phyloP scores from a whole-genome alignment of 139 green algal species.

The Tetradesmus lagerheimii region DNA sequence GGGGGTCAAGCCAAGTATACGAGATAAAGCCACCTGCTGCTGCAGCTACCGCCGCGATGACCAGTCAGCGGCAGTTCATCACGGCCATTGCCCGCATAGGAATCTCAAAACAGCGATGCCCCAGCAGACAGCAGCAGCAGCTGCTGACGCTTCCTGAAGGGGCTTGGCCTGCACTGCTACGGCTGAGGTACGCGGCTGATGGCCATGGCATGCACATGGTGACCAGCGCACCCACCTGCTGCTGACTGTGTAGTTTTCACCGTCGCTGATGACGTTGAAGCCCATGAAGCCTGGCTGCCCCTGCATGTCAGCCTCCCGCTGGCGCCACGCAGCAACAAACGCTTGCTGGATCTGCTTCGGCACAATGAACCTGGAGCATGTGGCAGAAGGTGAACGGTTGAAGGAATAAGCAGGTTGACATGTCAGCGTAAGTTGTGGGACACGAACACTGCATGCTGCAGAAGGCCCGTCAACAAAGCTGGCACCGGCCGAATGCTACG shows the following conservation, averaged over 20 bases:
- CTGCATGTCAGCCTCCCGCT: conserved; percentile 43
- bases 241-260: conserved; percentile 33
- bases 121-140: neutral
- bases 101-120: no score
- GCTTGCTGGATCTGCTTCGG: conserved; percentile 20
- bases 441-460: no score
- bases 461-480: no score
- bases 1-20: no score
- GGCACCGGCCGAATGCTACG: no score
- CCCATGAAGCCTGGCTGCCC: conserved; percentile 26
- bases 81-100: no score
- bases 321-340: conserved; percentile 35
- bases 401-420: no score
- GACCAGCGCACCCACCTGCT: conserved; percentile 23
- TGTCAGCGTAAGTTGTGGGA: no score
- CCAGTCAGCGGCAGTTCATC: no score
- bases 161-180: neutral
- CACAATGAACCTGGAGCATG: conserved; percentile 25
- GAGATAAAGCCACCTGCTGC: no score
- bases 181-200: neutral
- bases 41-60: no score
- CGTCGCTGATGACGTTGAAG: conserved; percentile 43
- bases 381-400: neutral
- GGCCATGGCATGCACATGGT: no score
- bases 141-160: neutral